These are phyloP conservation scores for Ophiostoma himal-ulmi DNA, from an alignment of 2,329 filamentous ascomycete species.

Conservation along the genomic window DNA sequence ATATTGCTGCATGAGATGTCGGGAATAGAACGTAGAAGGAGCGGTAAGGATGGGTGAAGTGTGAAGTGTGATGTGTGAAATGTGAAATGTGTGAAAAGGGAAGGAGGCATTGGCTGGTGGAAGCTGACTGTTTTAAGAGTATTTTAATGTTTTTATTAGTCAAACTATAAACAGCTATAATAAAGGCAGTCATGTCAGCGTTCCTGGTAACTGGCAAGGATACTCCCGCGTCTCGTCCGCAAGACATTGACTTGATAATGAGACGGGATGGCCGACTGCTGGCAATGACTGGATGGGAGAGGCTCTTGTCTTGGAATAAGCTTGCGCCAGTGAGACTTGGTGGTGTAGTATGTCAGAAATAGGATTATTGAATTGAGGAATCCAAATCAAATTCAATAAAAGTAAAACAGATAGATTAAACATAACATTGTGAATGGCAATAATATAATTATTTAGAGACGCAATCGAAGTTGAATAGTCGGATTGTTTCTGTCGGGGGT, in stretches of 20 bases:
- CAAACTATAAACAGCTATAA: not conserved
- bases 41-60: not conserved
- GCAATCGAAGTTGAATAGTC: too few relatives aligned
- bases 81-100: not conserved
- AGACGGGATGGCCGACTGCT: not conserved
- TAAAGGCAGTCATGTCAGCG: not conserved
- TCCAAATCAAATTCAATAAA: not conserved
- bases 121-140: not conserved
- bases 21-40: not conserved
- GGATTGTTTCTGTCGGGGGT: too few relatives aligned
- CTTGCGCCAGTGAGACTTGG: not conserved
- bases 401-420: not conserved
- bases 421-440: too few relatives aligned
- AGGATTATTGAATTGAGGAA: not conserved
- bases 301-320: not conserved
- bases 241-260: not conserved
- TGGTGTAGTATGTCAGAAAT: not conserved
- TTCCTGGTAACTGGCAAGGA: not conserved
- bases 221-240: not conserved
- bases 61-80: not conserved
- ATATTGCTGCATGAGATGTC: not conserved
- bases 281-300: constrained; percentile 1
- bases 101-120: not conserved
- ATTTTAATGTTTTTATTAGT: not conserved
- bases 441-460: too few relatives aligned